Conservation (phyloP, 495 filamentous ascomycete genomes). For the Aspergillus nidulans region DNA sequence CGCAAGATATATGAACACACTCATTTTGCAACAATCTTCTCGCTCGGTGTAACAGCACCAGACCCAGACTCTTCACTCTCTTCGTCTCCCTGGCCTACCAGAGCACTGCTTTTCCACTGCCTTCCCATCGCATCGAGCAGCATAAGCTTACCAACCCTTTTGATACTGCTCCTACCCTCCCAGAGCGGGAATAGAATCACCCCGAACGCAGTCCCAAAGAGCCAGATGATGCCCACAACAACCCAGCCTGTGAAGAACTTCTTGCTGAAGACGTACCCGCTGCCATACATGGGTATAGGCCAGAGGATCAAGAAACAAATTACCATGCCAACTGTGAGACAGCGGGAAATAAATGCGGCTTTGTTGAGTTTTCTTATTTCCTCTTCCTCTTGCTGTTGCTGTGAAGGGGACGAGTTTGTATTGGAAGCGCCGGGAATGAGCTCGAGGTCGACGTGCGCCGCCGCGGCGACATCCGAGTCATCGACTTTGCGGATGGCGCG, state of each 20-base stretch:
- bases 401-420: constrained; percentile 20
- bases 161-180: constrained; percentile 70
- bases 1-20: not conserved
- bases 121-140: constrained; percentile 64
- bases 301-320: constrained; percentile 77
- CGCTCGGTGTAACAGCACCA: constrained; percentile 10
- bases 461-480: constrained; percentile 69
- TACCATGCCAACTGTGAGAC: constrained; percentile 70
- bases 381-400: constrained; percentile 38
- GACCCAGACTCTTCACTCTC: not conserved
- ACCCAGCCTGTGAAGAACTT: constrained; percentile 94
- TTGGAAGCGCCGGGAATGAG: constrained; percentile 55
- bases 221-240: constrained; percentile 78
- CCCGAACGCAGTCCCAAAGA: constrained; percentile 68
- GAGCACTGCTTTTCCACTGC: constrained; percentile 24
- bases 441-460: constrained; percentile 68
- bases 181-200: constrained; percentile 82
- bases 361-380: constrained; percentile 66
- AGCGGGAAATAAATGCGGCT: constrained; percentile 75
- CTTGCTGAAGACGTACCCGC: constrained; percentile 82
- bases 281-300: constrained; percentile 94
- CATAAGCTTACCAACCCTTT: constrained; percentile 61
- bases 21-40: constrained; percentile 23
- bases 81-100: constrained; percentile 24
- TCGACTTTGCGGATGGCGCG: constrained; percentile 76